phyloP scores from a whole-genome alignment of 2,329 filamentous ascomycete species.

The Penicillium sp. region DNA sequence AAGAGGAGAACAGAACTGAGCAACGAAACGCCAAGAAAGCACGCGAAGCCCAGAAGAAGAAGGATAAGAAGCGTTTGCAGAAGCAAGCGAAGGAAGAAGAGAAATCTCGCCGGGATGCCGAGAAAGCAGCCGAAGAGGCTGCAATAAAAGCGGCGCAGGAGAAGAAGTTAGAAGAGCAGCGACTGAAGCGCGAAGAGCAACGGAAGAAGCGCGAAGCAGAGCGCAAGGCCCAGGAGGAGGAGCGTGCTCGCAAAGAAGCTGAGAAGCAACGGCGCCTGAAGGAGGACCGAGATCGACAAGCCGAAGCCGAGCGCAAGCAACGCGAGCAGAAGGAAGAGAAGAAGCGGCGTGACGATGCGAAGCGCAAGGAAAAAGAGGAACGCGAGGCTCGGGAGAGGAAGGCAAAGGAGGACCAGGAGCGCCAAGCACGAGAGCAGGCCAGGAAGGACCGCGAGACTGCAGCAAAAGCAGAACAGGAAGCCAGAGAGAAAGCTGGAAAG shows the following conservation, averaged over 20 bases:
- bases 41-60: conserved; percentile 91
- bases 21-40: conserved; percentile 90
- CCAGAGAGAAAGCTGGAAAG: conserved; percentile 40
- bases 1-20: conserved; percentile 76
- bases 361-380: conserved; percentile 75
- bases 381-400: conserved; percentile 67
- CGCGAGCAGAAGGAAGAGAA: conserved; percentile 83
- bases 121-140: conserved; percentile 85
- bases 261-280: conserved; percentile 78
- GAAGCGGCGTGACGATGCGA: conserved; percentile 70
- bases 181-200: conserved; percentile 83
- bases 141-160: conserved; percentile 75
- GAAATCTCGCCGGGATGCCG: conserved; percentile 82
- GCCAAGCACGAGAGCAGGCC: conserved; percentile 51
- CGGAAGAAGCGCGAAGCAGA: conserved; percentile 89
- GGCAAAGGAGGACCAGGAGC: conserved; percentile 66
- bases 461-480: conserved; percentile 52
- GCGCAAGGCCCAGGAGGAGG: conserved; percentile 88
- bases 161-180: conserved; percentile 78
- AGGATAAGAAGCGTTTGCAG: conserved; percentile 88
- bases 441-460: conserved; percentile 64
- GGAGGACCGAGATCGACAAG: conserved; percentile 84
- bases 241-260: conserved; percentile 79
- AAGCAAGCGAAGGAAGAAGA: conserved; percentile 90
- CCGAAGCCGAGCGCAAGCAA: conserved; percentile 81